Conservation (phyloP, 306 rosid species). For the Hylodesmum podocarpum region DNA sequence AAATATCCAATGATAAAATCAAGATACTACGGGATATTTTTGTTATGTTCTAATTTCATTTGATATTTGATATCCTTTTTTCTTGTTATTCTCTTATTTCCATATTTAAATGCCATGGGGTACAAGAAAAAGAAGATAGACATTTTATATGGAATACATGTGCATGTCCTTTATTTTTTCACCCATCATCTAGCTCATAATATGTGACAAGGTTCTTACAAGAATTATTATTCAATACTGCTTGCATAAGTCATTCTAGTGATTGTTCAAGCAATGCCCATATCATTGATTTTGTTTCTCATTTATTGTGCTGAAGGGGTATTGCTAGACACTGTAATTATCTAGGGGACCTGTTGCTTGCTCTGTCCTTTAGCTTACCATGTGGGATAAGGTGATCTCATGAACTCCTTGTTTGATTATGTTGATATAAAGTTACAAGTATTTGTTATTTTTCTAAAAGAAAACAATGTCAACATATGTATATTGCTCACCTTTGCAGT, state of each 20-base stretch:
- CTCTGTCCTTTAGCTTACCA: constrained; percentile 91
- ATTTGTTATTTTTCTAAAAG: neutral
- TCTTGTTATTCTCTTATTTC: constrained; percentile 12
- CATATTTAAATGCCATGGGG: neutral
- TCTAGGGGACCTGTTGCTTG: constrained; percentile 93
- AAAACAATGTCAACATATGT: constrained; percentile 4
- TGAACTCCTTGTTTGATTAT: neutral
- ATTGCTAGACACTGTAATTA: constrained; percentile 92
- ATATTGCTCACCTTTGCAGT: constrained; percentile 52
- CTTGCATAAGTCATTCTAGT: constrained; percentile 1
- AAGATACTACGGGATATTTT: neutral
- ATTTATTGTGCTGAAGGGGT: constrained; percentile 61
- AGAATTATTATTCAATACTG: neutral
- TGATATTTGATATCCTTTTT: neutral
- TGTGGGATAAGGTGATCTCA: constrained; percentile 82
- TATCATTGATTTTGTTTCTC: constrained; percentile 26
- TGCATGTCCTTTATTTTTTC: constrained; percentile 2
- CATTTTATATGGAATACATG: neutral
- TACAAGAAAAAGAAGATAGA: neutral
- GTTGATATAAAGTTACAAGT: neutral
- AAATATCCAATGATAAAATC: neutral
- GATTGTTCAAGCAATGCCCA: neutral
- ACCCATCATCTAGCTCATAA: neutral
- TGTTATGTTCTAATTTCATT: neutral
- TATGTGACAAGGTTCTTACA: neutral